These are phyloP conservation scores for Epichloe bromicola DNA, from an alignment of 2,329 filamentous ascomycete species.

Conservation along the genomic window DNA sequence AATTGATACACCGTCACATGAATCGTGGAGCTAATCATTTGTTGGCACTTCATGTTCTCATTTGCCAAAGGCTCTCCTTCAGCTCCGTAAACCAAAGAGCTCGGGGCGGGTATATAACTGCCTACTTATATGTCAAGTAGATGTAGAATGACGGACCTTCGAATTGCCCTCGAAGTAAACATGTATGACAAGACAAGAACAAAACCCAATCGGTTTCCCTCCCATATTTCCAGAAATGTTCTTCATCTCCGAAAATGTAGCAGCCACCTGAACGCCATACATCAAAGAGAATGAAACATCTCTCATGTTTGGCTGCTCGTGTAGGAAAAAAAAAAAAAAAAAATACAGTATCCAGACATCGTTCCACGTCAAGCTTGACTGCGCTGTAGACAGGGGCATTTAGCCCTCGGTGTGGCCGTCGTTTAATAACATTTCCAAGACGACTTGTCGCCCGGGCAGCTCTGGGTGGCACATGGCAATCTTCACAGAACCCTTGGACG, in stretches of 20 bases:
- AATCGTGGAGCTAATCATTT: too few relatives aligned
- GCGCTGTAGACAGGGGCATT: neutral
- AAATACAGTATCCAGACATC: neutral
- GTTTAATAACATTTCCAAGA: slow-evolving; percentile 86
- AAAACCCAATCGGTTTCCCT: neutral
- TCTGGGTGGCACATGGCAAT: slow-evolving; percentile 92
- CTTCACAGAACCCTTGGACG: slow-evolving; percentile 69
- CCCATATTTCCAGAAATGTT: neutral
- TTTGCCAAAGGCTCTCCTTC: neutral
- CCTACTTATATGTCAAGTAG: neutral
- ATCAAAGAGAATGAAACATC: neutral
- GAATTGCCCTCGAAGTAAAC: neutral
- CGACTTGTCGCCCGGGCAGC: slow-evolving; percentile 68
- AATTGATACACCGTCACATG: too few relatives aligned
- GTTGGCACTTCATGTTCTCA: too few relatives aligned
- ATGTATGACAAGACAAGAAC: neutral
- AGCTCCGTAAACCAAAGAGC: neutral
- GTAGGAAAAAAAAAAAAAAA: neutral
- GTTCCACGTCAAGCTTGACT: neutral
- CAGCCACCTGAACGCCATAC: slow-evolving; percentile 1
- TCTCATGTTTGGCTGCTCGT: neutral
- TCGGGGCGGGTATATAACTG: slow-evolving; percentile 1
- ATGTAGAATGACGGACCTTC: neutral
- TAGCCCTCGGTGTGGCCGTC: slow-evolving; percentile 53
- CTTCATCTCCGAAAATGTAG: neutral